Conservation (phyloP, 352 stramenopile genomes). For the Pythium volutum region DNA sequence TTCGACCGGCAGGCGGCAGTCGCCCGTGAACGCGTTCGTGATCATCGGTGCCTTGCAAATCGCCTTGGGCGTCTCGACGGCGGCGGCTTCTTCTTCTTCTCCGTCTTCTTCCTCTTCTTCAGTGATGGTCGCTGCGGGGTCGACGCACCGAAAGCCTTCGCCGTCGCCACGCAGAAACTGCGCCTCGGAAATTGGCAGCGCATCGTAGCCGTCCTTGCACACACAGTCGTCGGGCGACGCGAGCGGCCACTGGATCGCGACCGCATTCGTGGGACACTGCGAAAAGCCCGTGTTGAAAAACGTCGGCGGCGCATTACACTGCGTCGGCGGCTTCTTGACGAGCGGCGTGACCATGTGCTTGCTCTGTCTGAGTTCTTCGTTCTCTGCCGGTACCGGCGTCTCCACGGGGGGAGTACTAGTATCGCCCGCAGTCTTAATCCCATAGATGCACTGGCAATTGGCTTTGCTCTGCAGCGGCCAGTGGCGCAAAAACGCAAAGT, state of each 20-base stretch:
- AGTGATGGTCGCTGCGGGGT: constrained; percentile 15
- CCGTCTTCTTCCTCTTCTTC: constrained; percentile 30
- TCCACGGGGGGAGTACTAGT: constrained; percentile 3
- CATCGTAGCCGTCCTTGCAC: constrained; percentile 24
- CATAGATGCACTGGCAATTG: constrained; percentile 76
- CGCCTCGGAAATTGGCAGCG: constrained; percentile 16
- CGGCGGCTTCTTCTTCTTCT: neutral
- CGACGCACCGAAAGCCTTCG: constrained; percentile 24
- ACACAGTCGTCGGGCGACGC: constrained; percentile 25
- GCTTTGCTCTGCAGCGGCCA: constrained; percentile 75
- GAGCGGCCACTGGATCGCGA: constrained; percentile 28
- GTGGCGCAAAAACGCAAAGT: constrained; percentile 54
- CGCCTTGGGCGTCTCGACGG: neutral
- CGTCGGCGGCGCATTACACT: constrained; percentile 27
- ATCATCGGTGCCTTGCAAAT: constrained; percentile 38
- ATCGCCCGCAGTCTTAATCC: constrained; percentile 30
- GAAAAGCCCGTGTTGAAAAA: constrained; percentile 20
- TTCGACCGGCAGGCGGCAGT: constrained; percentile 66
- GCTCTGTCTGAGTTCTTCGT: constrained; percentile 19
- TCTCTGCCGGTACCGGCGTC: constrained; percentile 7
- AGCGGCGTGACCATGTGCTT: constrained; percentile 8
- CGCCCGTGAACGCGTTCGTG: constrained; percentile 43
- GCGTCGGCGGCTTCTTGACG: constrained; percentile 12
- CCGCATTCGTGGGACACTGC: constrained; percentile 21
- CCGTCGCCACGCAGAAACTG: constrained; percentile 16